Percentiles rank a stretch among this genome's conserved stretches.
Conservation (phyloP, 805 yeast species). For the Yamadazyma phyllophila region DNA sequence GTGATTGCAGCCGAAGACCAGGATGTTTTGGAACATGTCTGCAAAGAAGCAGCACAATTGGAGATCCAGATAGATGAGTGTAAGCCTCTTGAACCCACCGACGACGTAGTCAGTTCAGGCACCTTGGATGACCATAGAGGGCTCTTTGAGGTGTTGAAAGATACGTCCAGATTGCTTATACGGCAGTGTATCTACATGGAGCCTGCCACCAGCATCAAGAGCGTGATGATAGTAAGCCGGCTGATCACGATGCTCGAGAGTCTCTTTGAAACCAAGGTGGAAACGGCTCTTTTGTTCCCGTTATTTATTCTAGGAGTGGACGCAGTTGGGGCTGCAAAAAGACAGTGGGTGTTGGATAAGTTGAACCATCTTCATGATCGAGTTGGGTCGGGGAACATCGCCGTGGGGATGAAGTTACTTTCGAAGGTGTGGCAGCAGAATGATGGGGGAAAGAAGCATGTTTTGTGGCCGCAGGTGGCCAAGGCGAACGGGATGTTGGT, state of each 20-base stretch:
- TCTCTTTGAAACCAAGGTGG: neutral
- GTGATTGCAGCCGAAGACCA: neutral
- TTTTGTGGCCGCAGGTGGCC: conserved; percentile 7
- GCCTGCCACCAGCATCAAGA: neutral
- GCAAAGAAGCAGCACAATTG: neutral
- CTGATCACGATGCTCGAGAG: neutral
- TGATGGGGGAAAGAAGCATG: neutral
- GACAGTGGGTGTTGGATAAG: conserved; percentile 1
- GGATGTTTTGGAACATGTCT: neutral
- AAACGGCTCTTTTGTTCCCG: conserved; percentile 3
- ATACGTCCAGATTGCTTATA: neutral
- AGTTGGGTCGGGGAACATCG: conserved; percentile 3
- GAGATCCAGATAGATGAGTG: neutral
- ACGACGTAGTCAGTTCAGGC: neutral
- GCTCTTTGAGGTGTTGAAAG: conserved; percentile 1
- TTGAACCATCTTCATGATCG: neutral
- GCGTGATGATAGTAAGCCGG: neutral
- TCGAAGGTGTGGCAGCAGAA: conserved; percentile 3
- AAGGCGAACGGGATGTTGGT: neutral
- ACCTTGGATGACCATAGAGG: neutral
- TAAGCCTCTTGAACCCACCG: conserved; percentile 1
- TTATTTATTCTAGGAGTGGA: conserved; percentile 4
- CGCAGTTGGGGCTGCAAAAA: neutral
- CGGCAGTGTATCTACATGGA: conserved; percentile 5
- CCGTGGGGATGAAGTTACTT: conserved; percentile 1